Base-by-base conservation (phyloP, 345 rosid species). In the Punica granatum region DNA sequence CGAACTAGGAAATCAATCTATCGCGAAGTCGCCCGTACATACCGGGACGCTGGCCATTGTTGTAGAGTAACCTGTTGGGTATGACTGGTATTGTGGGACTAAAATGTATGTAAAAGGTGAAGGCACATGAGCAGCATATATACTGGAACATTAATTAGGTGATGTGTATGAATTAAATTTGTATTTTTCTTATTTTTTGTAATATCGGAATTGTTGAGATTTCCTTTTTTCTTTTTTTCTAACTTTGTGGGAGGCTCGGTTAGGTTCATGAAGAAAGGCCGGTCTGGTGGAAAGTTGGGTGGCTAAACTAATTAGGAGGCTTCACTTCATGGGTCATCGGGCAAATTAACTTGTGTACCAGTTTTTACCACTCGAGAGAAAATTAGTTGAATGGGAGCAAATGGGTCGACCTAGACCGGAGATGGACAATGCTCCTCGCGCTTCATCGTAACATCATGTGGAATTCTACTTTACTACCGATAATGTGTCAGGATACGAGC, bases 31-130 rank as follows among this genome's bases (percentile, higher is more conserved):
- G 23, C 39, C 6, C 1, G 28, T 18, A 56, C 42, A 15, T 32
- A 71, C 74, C 54, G 65, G 64, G 44, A 64, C 41, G 74, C 74
- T 71, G 43, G 69, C 69, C 74, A 71, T 71, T 3, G 39, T 65
- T 18, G 54, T 5, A 25, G 53, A 18, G 0, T 14, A n/a, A 60
- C 35, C 9, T 0, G 67, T 58, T 30, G 60, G 12, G 26, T 63
- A 51, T 56, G 34, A 37, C 11, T 30, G 5, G 61, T 26, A 33
- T 56, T 26, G 11, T 6, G 34, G 18, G 61, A 7, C 61, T 26
- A 56, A 28, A 30, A 56, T 26, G 30, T 56, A 56, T 56, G 61
- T 26, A n/a, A 56, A 30, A 28, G 11, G 61, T 28, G 61, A 28
- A 26, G 61, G 18, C 61, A 11, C 3, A 56, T 13, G 61, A 56